These are phyloP conservation scores for Podospora pseudocomata DNA, from an alignment of 495 filamentous ascomycete species.

Conservation along the genomic window DNA sequence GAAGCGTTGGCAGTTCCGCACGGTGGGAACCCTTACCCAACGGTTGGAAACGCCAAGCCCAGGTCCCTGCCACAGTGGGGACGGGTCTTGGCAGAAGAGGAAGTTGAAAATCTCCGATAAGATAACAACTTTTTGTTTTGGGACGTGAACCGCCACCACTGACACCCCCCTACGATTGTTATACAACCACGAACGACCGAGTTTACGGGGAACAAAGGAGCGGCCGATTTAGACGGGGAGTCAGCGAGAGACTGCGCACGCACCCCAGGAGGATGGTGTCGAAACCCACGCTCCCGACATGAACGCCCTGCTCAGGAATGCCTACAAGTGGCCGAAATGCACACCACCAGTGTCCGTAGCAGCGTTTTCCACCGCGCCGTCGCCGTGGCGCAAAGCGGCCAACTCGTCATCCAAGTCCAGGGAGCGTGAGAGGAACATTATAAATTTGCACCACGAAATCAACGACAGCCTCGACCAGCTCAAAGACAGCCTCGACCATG, in stretches of 20 bases:
- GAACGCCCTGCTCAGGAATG: slow-evolving; percentile 27
- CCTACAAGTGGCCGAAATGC: slow-evolving; percentile 21
- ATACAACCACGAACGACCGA: background rate
- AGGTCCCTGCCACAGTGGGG: background rate
- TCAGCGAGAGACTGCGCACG: background rate
- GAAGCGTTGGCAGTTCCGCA: background rate
- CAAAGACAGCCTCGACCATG: slow-evolving; percentile 3
- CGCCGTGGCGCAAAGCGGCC: background rate
- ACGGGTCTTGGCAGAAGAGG: background rate
- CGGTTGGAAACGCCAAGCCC: slow-evolving; percentile 6
- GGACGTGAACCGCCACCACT: background rate
- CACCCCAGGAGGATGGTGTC: slow-evolving; percentile 24
- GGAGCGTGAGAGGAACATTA: background rate
- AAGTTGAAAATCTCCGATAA: background rate
- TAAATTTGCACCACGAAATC: background rate
- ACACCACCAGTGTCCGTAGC: background rate
- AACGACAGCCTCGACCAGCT: background rate
- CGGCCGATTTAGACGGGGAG: background rate
- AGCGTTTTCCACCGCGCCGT: background rate
- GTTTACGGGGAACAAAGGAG: background rate
- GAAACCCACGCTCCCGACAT: slow-evolving; percentile 23
- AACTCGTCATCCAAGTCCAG: background rate
- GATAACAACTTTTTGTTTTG: slow-evolving; percentile 7
- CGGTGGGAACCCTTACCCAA: background rate
- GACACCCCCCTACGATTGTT: background rate